Base-by-base conservation (phyloP, 2,329 filamentous ascomycete genomes). In the Paecilomyces niveus region DNA sequence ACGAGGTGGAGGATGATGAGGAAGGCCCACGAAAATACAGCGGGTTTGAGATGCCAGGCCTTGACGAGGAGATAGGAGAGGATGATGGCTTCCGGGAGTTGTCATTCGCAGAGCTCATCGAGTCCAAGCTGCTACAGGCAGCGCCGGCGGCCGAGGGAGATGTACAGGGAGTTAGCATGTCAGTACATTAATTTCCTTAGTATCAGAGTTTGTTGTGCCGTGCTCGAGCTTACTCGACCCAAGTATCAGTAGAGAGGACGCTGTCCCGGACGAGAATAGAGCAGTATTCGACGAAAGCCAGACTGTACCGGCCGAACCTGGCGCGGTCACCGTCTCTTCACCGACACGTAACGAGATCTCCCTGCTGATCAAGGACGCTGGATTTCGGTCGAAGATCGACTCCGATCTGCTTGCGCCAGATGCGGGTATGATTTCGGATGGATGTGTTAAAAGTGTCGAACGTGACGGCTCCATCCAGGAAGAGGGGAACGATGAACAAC, bases 21-120 rank as follows among this genome's bases (percentile, higher is more conserved):
- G 87, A 88, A 0, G 91, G 90, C 0, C 80, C 88, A 61, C 82
- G 90, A 9, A 74, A 90, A 9, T 96, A 93, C 65, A 85, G 83
- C 61, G 89, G 86, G 59, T 94, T 95, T 63, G 90, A 95, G 66
- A 85, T 86, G 64, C 87, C 88, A 0, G 81, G 85, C 6, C 83
- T 85, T 10, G 85, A 84, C 11, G 83, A 83, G 0, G 80, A 81
- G 13, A 78, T 78, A 9, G 74, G 72, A 2, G 75, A 78, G 55
- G 82, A 88, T 58, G 81, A 87, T 60, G 88, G 88, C 0, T 77
- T 82, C 54, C 81, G 86, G n/a, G 79, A 79, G 6, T 59, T 92
- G 31, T 65, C 72, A 0, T 87, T 89, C 72, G 69, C 70, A 2
- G 86, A 90, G 22, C 78, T 94, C 68, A 81, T 85, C 39, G 86